phyloP scores from a whole-genome alignment of 2,329 filamentous ascomycete genomes.

The Fusarium sp. region DNA sequence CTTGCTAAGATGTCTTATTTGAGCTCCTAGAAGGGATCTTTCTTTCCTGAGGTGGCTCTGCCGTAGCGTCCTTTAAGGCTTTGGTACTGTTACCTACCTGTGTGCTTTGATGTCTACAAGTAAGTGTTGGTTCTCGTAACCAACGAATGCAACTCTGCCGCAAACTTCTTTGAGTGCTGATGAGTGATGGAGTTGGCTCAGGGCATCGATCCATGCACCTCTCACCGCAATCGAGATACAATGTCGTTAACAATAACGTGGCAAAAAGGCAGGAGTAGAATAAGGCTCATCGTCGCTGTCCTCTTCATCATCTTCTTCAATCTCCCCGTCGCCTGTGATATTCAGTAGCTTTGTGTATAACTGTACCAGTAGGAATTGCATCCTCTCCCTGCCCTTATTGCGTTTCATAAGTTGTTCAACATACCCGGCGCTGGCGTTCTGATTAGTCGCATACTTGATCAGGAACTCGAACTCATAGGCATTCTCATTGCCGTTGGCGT shows the following conservation, averaged over 20 bases:
- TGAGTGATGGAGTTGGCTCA: background rate
- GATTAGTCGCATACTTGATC: background rate
- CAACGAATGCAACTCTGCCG: too few species aligned
- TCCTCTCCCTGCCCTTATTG: background rate
- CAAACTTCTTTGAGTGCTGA: conserved; percentile 4
- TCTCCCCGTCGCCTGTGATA: background rate
- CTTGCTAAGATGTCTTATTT: too few species aligned
- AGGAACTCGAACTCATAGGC: conserved; percentile 9
- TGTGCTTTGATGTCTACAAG: too few species aligned
- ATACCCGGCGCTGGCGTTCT: background rate
- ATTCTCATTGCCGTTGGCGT: background rate
- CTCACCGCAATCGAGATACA: too few species aligned
- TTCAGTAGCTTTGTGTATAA: background rate
- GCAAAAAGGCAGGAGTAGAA: too few species aligned
- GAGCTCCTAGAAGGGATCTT: too few species aligned
- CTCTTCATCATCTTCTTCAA: background rate
- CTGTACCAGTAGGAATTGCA: background rate
- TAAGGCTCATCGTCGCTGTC: too few species aligned
- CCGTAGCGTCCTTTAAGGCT: too few species aligned
- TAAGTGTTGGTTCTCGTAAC: too few species aligned
- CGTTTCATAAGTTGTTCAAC: background rate
- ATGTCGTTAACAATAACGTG: too few species aligned
- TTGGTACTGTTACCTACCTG: too few species aligned
- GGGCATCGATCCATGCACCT: background rate
- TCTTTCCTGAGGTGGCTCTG: too few species aligned